Percentiles rank a stretch among this genome's conserved stretches.
Evolutionary conservation across 768 basidiomycete genomes (phyloP).

Genomic region (Mycena amicta): DNA sequence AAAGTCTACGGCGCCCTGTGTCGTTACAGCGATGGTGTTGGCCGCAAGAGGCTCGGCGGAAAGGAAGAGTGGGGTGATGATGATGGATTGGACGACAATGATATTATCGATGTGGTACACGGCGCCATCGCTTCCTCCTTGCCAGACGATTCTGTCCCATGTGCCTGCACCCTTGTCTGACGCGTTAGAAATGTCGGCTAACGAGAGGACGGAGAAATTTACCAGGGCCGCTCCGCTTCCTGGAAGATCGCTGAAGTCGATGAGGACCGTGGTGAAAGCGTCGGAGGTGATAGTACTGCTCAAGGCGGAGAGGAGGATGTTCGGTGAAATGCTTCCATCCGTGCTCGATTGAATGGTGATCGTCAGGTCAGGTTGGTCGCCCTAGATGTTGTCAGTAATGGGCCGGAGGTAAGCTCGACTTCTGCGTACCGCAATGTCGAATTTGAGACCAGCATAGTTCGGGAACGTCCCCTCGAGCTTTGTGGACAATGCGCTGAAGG

Average conservation of each 20-base stretch:
- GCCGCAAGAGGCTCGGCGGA: slow-evolving; percentile 53
- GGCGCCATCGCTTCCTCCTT: slow-evolving; percentile 49
- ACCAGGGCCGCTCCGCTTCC: slow-evolving; percentile 43
- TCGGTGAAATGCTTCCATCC: slow-evolving; percentile 39
- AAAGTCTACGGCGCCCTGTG: slow-evolving; percentile 48
- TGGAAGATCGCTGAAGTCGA: slow-evolving; percentile 51
- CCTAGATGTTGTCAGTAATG: slow-evolving; percentile 29
- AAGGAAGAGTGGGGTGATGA: slow-evolving; percentile 49
- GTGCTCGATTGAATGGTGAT: slow-evolving; percentile 43
- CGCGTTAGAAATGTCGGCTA: no score
- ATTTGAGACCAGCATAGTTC: slow-evolving; percentile 48
- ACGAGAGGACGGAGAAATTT: slow-evolving; percentile 2
- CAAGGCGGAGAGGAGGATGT: slow-evolving; percentile 45
- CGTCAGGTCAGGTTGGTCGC: slow-evolving; percentile 46
- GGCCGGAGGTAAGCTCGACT: slow-evolving; percentile 1
- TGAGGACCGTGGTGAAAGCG: slow-evolving; percentile 45
- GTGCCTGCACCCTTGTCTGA: slow-evolving; percentile 41
- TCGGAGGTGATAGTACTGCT: slow-evolving; percentile 39
- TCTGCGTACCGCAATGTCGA: slow-evolving; percentile 49
- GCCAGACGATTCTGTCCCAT: slow-evolving; percentile 55
- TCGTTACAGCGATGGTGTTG: slow-evolving; percentile 52
- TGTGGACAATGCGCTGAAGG: slow-evolving; percentile 50
- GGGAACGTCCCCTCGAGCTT: slow-evolving; percentile 45
- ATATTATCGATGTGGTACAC: slow-evolving; percentile 55
- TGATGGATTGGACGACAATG: slow-evolving; percentile 43